Evolutionary conservation across 1,284 basidiomycete genomes (phyloP), one percentile per base, ranked within the genome.

Genomic region (Austroboletus olivaceoglutinosus): DNA sequence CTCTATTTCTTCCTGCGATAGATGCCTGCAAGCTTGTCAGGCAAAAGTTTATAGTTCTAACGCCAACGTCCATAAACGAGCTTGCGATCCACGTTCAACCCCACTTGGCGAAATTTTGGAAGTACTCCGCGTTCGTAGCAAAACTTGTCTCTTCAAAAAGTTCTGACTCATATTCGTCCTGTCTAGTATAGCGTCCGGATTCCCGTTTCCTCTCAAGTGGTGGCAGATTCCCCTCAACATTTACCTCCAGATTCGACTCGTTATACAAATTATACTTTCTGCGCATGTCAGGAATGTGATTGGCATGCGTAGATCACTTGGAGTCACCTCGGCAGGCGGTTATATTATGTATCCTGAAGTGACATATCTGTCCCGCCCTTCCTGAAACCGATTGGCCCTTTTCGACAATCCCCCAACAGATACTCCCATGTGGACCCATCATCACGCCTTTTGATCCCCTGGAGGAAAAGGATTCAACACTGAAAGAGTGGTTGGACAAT

Each of bases 121-220:
- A 40, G 33, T 50, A 50, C 25, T 37, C 48, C 16, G 37, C 18
- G 43, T 49, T 8, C 34, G 48, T 43, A 11, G 2, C 18, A 1
- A 5, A 29, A 12, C 11, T 13, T 11, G 25, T 25, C n/a, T 25
- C 30, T 30, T 21, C 16, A 15, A 12, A 29, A 12, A 29, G 27
- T 29, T 11, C 12, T 29, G 27, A 23, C 43, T 45, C 10, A 36
- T 34, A 13, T 34, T 11, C 36, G 10, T 10, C 16, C 13, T n/a
- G 30, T 34, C 7, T 33, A 49, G 48, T 15, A 0, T 45, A 12
- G 44, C 43, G 18, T 50, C 48, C 3, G 48, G 48, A 21, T 45
- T 45, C 21, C 23, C 30, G 7, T 50, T 33, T 21, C 48, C 48
- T 27, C 48, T 50, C 13, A 45, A 44, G 18, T 40, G 48, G 48